These are phyloP conservation scores for Aspergillus fijiensis DNA, from an alignment of 2,329 filamentous ascomycete genomes.

Conservation along the genomic window DNA sequence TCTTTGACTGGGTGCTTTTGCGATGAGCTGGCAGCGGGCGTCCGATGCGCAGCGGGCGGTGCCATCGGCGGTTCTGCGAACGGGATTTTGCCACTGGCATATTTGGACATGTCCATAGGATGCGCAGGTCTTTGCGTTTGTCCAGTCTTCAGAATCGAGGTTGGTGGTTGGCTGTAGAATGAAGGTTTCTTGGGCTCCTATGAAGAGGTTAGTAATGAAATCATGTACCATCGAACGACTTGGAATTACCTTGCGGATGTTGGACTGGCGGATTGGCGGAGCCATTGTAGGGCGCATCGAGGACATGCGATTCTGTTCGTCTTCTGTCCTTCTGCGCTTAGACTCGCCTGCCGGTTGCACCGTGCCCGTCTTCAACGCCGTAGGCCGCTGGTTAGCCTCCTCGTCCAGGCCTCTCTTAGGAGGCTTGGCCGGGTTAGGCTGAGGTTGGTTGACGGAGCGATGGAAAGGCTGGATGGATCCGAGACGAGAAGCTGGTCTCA, in stretches of 20 bases:
- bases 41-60: constrained; percentile 57
- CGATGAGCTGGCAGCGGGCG: constrained; percentile 57
- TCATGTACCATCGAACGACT: neutral
- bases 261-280: constrained; percentile 80
- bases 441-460: constrained; percentile 62
- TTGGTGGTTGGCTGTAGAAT: constrained; percentile 39
- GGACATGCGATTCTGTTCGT: constrained; percentile 61
- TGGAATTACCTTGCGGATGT: constrained; percentile 55
- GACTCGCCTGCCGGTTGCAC: constrained; percentile 68
- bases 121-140: constrained; percentile 63
- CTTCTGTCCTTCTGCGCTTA: constrained; percentile 78
- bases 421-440: constrained; percentile 67
- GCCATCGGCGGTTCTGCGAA: constrained; percentile 70
- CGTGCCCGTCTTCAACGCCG: constrained; percentile 38
- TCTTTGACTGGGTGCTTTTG: constrained; percentile 53
- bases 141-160: constrained; percentile 42
- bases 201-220: constrained; percentile 1
- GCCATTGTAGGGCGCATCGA: constrained; percentile 70
- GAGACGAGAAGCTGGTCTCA: constrained; percentile 52
- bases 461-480: constrained; percentile 54
- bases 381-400: constrained; percentile 51
- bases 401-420: constrained; percentile 72
- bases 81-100: constrained; percentile 83
- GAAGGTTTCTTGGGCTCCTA: constrained; percentile 40
- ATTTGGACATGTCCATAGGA: constrained; percentile 80